These are phyloP conservation scores for Panus rudis DNA, from an alignment of 768 basidiomycete genomes.

Conservation along the genomic window DNA sequence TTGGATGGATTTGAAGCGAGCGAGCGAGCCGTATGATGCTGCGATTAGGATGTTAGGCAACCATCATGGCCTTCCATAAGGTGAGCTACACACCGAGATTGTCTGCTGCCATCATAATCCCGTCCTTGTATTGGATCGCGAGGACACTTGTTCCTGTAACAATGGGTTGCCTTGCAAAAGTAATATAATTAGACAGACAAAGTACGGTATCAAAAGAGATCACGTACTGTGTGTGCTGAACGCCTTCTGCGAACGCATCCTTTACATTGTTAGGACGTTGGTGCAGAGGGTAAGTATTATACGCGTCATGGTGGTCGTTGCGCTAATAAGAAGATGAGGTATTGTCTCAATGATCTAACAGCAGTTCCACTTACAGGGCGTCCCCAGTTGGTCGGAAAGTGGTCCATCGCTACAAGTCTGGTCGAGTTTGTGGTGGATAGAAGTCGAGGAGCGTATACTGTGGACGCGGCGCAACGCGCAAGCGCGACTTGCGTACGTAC, in stretches of 20 bases:
- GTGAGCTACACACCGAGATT: constrained; percentile 65
- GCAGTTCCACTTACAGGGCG: constrained; percentile 11
- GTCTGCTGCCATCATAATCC: constrained; percentile 98
- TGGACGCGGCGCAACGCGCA: neutral
- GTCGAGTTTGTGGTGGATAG: neutral
- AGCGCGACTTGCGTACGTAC: too few species aligned
- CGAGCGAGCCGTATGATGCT: constrained; percentile 97
- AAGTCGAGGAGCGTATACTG: neutral
- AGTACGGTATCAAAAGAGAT: neutral
- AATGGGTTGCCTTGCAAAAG: constrained; percentile 71
- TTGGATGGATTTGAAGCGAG: constrained; percentile 90
- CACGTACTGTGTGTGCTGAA: constrained; percentile 76
- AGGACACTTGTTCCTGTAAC: constrained; percentile 97
- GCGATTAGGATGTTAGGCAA: neutral
- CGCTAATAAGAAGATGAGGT: constrained; percentile 35
- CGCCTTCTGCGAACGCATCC: constrained; percentile 55
- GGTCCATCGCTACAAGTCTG: constrained; percentile 12
- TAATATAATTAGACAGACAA: neutral
- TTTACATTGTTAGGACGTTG: constrained; percentile 44
- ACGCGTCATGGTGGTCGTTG: constrained; percentile 68
- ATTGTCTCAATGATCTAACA: neutral
- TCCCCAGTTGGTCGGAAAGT: constrained; percentile 14
- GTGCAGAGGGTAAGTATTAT: constrained; percentile 71
- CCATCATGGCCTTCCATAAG: neutral
- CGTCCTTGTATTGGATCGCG: constrained; percentile 91